Evolutionary conservation across 306 rosid species (phyloP), one percentile per base, ranked within the genome.

Genomic region (Gleditsia sinensis): DNA sequence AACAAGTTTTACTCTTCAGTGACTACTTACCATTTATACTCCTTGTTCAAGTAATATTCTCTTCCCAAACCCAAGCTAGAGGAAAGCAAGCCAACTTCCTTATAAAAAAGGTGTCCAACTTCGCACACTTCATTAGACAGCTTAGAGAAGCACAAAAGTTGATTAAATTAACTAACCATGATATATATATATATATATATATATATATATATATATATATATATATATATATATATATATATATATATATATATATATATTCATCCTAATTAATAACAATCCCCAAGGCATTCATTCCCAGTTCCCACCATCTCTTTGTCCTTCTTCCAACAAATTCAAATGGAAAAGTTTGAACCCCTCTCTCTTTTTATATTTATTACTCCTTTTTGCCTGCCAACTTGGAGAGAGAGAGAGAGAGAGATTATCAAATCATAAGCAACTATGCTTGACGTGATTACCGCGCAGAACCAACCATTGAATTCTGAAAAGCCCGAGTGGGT

Each of bases 361-460:
- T n/a, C n/a, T n/a, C n/a, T n/a, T n/a, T n/a, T n/a, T n/a, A n/a
- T n/a, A n/a, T n/a, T n/a, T 14, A 27, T 78, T 70, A 10, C 46
- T 61, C 73, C 46, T 36, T 77, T 78, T 48, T 84, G 80, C 71
- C 61, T 53, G 71, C 80, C 81, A 80, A 77, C 76, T 76, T 72
- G 19, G 73, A 63, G n/a, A 60, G 74, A 67, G 34, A 76, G 66
- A 32, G 11, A 74, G 58, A 58, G 46, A 42, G 56, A 16, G 64
- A 8, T 24, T 0, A 57, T 43, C 42, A 33, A 32, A 54, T 39
- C 21, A 17, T 28, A 75, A 59, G 53, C 14, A 17, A 54, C 71
- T 42, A 32, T 6, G 6, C 19, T 43, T 62, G 33, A 82, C 83
- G 87, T 77, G 85, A 86, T 83, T 83, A 27, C 81, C 89, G 87